Conservation (phyloP, 2,329 filamentous ascomycete genomes). For the Myrmaecium sp. region DNA sequence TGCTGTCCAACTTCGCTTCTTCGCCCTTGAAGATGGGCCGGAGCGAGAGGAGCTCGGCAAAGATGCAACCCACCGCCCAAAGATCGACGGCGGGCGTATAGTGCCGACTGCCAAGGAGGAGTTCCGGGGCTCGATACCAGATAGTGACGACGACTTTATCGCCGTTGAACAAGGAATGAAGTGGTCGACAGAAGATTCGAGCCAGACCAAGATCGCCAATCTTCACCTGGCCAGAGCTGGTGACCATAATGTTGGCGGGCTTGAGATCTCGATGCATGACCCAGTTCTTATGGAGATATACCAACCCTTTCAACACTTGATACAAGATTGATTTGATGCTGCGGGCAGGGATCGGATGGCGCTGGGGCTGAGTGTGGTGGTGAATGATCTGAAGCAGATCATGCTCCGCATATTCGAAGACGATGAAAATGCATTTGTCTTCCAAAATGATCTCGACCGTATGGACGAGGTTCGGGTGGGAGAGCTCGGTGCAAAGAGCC, state of each 20-base stretch:
- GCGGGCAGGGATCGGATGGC: slow-evolving; percentile 71
- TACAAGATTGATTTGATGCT: slow-evolving; percentile 92
- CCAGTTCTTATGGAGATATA: slow-evolving; percentile 94
- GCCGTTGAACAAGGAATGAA: slow-evolving; percentile 79
- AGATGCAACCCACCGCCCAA: slow-evolving; percentile 96
- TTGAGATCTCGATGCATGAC: slow-evolving; percentile 93
- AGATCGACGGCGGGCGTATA: slow-evolving; percentile 95
- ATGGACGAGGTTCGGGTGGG: slow-evolving; percentile 75
- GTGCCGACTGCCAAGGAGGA: slow-evolving; percentile 81
- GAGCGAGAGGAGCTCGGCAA: slow-evolving; percentile 78
- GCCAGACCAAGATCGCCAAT: slow-evolving; percentile 91
- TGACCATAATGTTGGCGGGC: slow-evolving; percentile 98
- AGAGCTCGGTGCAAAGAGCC: slow-evolving; percentile 85
- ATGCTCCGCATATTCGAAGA: slow-evolving; percentile 97
- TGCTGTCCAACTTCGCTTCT: slow-evolving; percentile 96
- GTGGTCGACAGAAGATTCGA: slow-evolving; percentile 80
- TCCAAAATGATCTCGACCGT: slow-evolving; percentile 92
- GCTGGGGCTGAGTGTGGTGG: slow-evolving; percentile 78
- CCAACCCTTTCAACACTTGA: slow-evolving; percentile 83
- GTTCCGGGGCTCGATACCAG: slow-evolving; percentile 92
- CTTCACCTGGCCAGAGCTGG: slow-evolving; percentile 72
- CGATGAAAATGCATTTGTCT: slow-evolving; percentile 98
- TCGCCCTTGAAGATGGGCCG: slow-evolving; percentile 97
- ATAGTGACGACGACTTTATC: slow-evolving; percentile 99
- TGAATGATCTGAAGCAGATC: slow-evolving; percentile 96